Conservation (phyloP, 139 green algal species). For the Pseudopediastrum boryanum region DNA sequence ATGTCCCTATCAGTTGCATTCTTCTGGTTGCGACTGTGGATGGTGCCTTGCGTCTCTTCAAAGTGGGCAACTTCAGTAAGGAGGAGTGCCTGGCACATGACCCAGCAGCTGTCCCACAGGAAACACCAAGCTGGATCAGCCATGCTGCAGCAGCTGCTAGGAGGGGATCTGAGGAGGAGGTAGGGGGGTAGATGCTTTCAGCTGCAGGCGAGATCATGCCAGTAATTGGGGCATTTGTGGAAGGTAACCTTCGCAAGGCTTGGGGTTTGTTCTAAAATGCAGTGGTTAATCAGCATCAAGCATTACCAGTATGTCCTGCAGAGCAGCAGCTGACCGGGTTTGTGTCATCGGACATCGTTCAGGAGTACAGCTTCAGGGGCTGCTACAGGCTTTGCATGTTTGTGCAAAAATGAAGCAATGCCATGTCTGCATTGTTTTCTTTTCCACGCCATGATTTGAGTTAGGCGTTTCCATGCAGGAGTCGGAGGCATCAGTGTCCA, state of each 20-base stretch:
- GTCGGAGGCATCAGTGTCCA: constrained; percentile 34
- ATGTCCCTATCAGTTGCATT: constrained; percentile 16
- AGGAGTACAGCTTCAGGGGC: neutral
- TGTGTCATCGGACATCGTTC: too few relatives aligned
- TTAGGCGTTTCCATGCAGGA: constrained; percentile 3
- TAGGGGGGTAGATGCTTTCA: neutral
- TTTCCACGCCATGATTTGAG: neutral
- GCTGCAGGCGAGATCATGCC: neutral
- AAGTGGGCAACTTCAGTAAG: constrained; percentile 19
- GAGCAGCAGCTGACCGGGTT: too few relatives aligned
- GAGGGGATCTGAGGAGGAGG: constrained; percentile 1
- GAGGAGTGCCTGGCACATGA: constrained; percentile 1
- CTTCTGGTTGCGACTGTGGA: constrained; percentile 27
- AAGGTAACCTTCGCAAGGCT: neutral
- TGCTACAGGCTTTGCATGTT: neutral
- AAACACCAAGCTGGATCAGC: too few relatives aligned
- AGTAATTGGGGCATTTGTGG: neutral
- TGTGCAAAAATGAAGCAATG: neutral
- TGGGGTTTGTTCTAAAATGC: neutral
- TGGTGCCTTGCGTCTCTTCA: constrained; percentile 30
- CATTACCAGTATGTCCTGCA: too few relatives aligned
- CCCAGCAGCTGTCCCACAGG: constrained; percentile 14
- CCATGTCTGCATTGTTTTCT: neutral
- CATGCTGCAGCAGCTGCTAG: constrained; percentile 16
- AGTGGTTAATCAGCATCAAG: too few relatives aligned